phyloP scores from a whole-genome alignment of 2,329 filamentous ascomycete species.

The Cadophora luteo-olivacea region DNA sequence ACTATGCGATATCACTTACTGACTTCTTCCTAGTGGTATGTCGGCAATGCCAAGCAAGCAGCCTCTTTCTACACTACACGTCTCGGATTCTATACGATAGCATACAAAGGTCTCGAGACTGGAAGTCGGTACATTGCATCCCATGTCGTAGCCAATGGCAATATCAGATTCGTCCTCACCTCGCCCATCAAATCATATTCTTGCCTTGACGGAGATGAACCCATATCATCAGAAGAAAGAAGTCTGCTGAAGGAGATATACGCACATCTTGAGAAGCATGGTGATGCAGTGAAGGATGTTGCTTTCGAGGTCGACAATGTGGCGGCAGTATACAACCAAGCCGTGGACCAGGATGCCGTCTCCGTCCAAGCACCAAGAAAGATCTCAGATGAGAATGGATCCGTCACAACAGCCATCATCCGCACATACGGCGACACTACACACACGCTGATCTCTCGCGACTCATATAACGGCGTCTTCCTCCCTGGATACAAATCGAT shows the following conservation, averaged over 20 bases:
- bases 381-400: conserved; percentile 64
- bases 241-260: conserved; percentile 76
- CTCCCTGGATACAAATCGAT: conserved; percentile 79
- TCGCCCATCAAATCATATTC: conserved; percentile 74
- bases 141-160: conserved; percentile 80
- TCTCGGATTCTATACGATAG: conserved; percentile 84
- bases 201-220: conserved; percentile 62
- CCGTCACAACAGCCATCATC: conserved; percentile 78
- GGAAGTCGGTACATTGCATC: conserved; percentile 82
- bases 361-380: conserved; percentile 67
- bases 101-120: conserved; percentile 89
- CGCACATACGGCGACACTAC: conserved; percentile 95
- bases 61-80: conserved; percentile 87
- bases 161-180: conserved; percentile 82
- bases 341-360: conserved; percentile 68
- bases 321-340: conserved; percentile 76
- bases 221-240: conserved; percentile 68
- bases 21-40: conserved; percentile 69
- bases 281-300: conserved; percentile 94
- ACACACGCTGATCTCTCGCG: conserved; percentile 84
- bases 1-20: not conserved
- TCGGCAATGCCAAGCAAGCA: conserved; percentile 95
- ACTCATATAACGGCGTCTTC: conserved; percentile 75
- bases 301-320: conserved; percentile 94
- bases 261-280: conserved; percentile 82